Evolutionary conservation across 495 filamentous ascomycete genomes (phyloP).

Genomic region (Aspergillus cavernicola): DNA sequence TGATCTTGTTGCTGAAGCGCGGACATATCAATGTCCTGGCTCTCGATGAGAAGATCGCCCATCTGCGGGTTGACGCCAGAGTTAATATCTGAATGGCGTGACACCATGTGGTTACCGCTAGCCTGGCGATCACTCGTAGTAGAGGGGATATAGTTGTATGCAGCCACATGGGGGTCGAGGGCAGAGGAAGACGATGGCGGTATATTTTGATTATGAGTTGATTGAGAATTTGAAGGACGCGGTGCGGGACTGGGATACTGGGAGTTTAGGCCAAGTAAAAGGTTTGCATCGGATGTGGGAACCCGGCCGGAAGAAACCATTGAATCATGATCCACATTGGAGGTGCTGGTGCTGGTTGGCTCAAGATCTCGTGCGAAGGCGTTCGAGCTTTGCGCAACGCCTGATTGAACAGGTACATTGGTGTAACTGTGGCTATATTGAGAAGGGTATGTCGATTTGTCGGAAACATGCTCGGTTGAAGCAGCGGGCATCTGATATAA

Average conservation of each 20-base stretch:
- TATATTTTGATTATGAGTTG: slow-evolving; percentile 50
- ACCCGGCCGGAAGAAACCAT: slow-evolving; percentile 15
- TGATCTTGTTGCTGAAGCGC: slow-evolving; percentile 39
- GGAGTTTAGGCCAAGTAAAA: slow-evolving; percentile 29
- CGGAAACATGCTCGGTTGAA: slow-evolving; percentile 17
- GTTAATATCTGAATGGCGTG: slow-evolving; percentile 30
- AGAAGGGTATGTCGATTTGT: slow-evolving; percentile 26
- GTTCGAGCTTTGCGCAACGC: slow-evolving; percentile 17
- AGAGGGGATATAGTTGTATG: slow-evolving; percentile 27
- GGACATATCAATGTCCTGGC: slow-evolving; percentile 65
- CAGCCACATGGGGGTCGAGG: slow-evolving; percentile 19
- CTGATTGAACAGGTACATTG: slow-evolving; percentile 21
- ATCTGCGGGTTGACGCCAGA: slow-evolving; percentile 32
- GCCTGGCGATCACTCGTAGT: slow-evolving; percentile 34
- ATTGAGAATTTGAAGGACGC: slow-evolving; percentile 32
- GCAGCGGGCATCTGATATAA: slow-evolving; percentile 57
- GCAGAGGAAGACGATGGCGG: slow-evolving; percentile 16
- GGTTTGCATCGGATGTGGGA: slow-evolving; percentile 26
- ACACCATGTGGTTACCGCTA: slow-evolving; percentile 36
- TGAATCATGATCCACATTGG: slow-evolving; percentile 16
- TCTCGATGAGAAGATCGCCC: slow-evolving; percentile 65
- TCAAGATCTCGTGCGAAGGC: slow-evolving; percentile 23
- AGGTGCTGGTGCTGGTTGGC: slow-evolving; percentile 12
- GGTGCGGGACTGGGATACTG: slow-evolving; percentile 25
- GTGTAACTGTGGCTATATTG: slow-evolving; percentile 37